Percentiles rank a stretch among this genome's conserved stretches.
Evolutionary conservation across 1,284 basidiomycete genomes (phyloP).

Genomic region (Cerioporus squamosus): DNA sequence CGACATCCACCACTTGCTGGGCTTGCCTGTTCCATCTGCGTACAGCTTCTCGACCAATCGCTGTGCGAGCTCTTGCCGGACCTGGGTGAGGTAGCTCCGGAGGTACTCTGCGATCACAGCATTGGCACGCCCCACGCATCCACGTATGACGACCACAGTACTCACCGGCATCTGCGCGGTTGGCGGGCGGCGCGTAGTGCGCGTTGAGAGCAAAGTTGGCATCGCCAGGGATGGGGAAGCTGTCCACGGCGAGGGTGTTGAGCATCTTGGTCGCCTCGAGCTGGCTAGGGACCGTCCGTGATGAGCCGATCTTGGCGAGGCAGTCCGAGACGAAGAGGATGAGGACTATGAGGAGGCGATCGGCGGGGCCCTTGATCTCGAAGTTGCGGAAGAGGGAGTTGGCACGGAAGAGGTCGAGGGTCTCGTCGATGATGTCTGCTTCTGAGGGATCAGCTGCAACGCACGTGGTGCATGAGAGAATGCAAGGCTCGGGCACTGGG

Average conservation of each 20-base stretch:
- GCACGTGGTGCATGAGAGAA: slow-evolving; percentile 1
- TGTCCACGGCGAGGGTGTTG: slow-evolving; percentile 91
- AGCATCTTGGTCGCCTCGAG: slow-evolving; percentile 90
- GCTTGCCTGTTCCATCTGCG: slow-evolving; percentile 83
- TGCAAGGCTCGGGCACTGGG: slow-evolving; percentile 6
- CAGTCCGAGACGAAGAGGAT: slow-evolving; percentile 99
- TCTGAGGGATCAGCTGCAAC: slow-evolving; percentile 74
- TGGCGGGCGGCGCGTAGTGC: slow-evolving; percentile 85
- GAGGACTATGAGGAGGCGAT: slow-evolving; percentile 95
- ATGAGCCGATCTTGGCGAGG: slow-evolving; percentile 82
- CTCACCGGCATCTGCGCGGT: slow-evolving; percentile 85
- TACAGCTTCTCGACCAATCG: slow-evolving; percentile 91
- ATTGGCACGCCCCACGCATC: not conserved
- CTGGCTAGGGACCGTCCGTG: slow-evolving; percentile 69
- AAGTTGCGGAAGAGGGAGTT: slow-evolving; percentile 99
- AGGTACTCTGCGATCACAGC: slow-evolving; percentile 67
- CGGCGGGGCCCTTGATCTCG: slow-evolving; percentile 98
- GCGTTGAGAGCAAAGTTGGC: slow-evolving; percentile 94
- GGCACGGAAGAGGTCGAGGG: slow-evolving; percentile 96
- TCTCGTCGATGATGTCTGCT: slow-evolving; percentile 95
- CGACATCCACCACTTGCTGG: slow-evolving; percentile 99
- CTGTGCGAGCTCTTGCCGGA: slow-evolving; percentile 88
- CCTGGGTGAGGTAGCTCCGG: slow-evolving; percentile 91
- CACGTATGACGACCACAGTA: slow-evolving; percentile 9
- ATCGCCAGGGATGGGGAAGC: slow-evolving; percentile 94